These are phyloP conservation scores for Cymbidium sinense DNA, from an alignment of 106 monocot species.

Conservation along the genomic window DNA sequence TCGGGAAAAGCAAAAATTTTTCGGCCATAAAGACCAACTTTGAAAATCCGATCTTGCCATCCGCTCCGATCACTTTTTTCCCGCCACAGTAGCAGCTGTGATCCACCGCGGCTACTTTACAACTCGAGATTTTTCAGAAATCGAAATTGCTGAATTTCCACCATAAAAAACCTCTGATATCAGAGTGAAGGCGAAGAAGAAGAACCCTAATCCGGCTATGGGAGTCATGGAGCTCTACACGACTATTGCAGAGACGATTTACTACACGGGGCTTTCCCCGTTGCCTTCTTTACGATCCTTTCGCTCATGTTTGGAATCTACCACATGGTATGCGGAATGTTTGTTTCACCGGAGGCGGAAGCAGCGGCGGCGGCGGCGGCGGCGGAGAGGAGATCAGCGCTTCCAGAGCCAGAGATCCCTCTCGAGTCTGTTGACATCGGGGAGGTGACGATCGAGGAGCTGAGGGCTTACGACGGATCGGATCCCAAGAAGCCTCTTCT, in stretches of 20 bases:
- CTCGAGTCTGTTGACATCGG: slow-evolving; percentile 53
- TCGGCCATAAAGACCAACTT: too few relatives aligned
- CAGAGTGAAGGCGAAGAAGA: not conserved
- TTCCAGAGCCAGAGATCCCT: slow-evolving; percentile 9
- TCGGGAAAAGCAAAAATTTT: too few relatives aligned
- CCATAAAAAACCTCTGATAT: too few relatives aligned
- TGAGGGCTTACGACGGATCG: slow-evolving; percentile 59
- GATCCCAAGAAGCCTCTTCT: slow-evolving; percentile 69
- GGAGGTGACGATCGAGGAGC: slow-evolving; percentile 59
- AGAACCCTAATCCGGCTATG: not conserved
- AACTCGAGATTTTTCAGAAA: too few relatives aligned
- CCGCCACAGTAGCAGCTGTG: too few relatives aligned
- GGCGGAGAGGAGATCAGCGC: not conserved
- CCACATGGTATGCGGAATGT: slow-evolving; percentile 62
- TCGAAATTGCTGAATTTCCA: too few relatives aligned
- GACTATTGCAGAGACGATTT: slow-evolving; percentile 34
- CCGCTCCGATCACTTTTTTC: too few relatives aligned
- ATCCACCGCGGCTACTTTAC: too few relatives aligned
- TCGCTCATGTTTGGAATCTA: slow-evolving; percentile 69
- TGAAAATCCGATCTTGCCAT: too few relatives aligned
- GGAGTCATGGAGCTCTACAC: slow-evolving; percentile 17
- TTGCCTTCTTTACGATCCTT: slow-evolving; percentile 71
- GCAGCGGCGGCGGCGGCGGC: not conserved
- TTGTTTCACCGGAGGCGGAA: slow-evolving; percentile 49
- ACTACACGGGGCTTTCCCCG: slow-evolving; percentile 68